Evolutionary conservation across 1,139 yeast species (phyloP), one percentile per base, ranked within the genome.

Genomic region (Lodderomyces metapsilosis): DNA sequence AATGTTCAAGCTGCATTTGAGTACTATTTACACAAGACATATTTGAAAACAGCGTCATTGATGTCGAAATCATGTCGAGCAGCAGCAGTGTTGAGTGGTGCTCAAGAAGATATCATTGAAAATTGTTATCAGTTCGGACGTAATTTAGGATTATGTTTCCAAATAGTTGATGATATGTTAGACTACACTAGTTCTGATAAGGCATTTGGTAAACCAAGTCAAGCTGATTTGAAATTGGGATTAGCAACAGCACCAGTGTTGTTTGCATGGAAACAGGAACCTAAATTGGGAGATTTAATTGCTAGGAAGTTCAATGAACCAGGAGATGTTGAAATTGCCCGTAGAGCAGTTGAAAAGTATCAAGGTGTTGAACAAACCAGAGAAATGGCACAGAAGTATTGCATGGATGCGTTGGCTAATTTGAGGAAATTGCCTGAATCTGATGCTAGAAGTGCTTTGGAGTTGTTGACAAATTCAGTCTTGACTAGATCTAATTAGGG

Each of bases 191-290:
- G 88, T 16, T 81, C 92, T 33, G 89, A 88, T 24, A 77, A 78
- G 25, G 80, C 86, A 40, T 69, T 92, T 46, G 98, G 98, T 32
- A 92, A 92, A 62, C 98, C 98, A 10, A 84, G 95, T 17, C 95
- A 91, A 54, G 98, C 97, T 2, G 98, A 92, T 64, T 74, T 92
- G 52, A 83, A 91, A 60, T 73, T 92, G 38, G 99, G 99, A 0
- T 74, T 92, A 49, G 98, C 98, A 1, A 92, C 99, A 1, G 98
- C 98, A 0, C 99, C 99, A 2, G 91, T 92, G 4, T 69, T 92
- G 43, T 92, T 77, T 65, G 98, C 98, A 1, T 92, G 98, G 98
- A 82, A 79, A 56, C 80, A 84, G 58, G 81, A 79, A 54, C 95
- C 96, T 1, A 86, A 83, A 47, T 69, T 92, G 41, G 98, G 97